Evolutionary conservation across 345 rosid species (phyloP).

Genomic region (Raphanus sativus): DNA sequence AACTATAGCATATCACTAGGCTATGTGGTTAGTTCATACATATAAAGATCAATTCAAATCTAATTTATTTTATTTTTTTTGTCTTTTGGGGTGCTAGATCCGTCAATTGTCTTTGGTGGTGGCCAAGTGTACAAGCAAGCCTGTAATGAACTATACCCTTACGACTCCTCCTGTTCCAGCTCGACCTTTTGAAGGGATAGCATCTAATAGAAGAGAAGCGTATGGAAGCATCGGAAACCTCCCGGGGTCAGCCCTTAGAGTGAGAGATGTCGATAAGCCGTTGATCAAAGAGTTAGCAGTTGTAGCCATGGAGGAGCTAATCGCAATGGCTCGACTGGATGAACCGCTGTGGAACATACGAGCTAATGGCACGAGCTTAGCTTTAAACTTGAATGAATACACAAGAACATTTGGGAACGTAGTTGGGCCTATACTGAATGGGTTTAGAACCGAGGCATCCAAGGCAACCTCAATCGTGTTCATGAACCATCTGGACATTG

Average conservation of each 20-base stretch:
- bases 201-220: conserved; percentile 32
- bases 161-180: conserved; percentile 38
- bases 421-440: conserved; percentile 60
- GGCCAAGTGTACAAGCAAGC: conserved; percentile 51
- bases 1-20: background rate
- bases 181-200: conserved; percentile 49
- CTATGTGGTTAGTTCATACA: background rate
- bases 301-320: conserved; percentile 85
- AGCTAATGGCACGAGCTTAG: conserved; percentile 44
- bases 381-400: conserved; percentile 71
- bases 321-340: conserved; percentile 69
- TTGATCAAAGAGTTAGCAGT: conserved; percentile 75
- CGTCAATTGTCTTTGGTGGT: conserved; percentile 59
- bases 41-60: background rate
- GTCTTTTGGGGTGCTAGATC: conserved; percentile 43
- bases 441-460: conserved; percentile 79
- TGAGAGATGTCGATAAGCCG: conserved; percentile 60
- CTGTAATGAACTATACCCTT: conserved; percentile 49
- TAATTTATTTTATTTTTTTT: background rate
- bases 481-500: conserved; percentile 66
- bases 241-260: conserved; percentile 42
- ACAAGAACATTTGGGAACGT: conserved; percentile 51
- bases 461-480: conserved; percentile 60
- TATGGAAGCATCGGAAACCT: conserved; percentile 50
- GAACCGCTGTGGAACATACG: conserved; percentile 76